These are phyloP conservation scores for Diophrys sp. DNA, from an alignment of 73 alveolate species.

Conservation along the genomic window DNA sequence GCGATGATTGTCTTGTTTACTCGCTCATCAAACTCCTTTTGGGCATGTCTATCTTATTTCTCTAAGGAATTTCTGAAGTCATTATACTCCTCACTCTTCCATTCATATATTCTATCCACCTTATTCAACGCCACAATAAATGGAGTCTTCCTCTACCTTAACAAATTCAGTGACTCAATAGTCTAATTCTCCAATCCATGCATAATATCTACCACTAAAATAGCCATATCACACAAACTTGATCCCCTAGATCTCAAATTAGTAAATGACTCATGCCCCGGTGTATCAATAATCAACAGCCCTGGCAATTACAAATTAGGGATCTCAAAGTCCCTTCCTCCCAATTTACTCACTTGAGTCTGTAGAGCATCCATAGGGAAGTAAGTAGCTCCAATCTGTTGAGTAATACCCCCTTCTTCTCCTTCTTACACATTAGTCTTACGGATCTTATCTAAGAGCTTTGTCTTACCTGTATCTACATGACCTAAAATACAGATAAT, in stretches of 20 bases:
- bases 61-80: too few species aligned
- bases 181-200: constrained; percentile 97
- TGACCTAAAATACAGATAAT: constrained; percentile 97
- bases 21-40: too few species aligned
- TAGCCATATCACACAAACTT: constrained; percentile 97
- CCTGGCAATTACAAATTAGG: constrained; percentile 90
- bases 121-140: constrained; percentile 98
- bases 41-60: too few species aligned
- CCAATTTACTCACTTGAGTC: constrained; percentile 61
- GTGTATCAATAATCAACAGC: constrained; percentile 97
- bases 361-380: constrained; percentile 90
- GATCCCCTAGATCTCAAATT: constrained; percentile 98
- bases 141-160: constrained; percentile 93
- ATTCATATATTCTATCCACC: constrained; percentile 94
- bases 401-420: constrained; percentile 99
- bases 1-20: too few species aligned
- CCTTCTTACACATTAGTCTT: constrained; percentile 98
- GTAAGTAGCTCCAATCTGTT: constrained; percentile 99
- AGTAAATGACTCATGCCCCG: constrained; percentile 99
- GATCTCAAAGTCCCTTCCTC: constrained; percentile 60
- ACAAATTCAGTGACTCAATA: constrained; percentile 93
- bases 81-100: constrained; percentile 83
- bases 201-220: constrained; percentile 98
- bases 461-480: constrained; percentile 99
- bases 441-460: constrained; percentile 97